These are phyloP conservation scores for Thielaviopsis punctulata DNA, from an alignment of 2,329 filamentous ascomycete species.

Conservation along the genomic window DNA sequence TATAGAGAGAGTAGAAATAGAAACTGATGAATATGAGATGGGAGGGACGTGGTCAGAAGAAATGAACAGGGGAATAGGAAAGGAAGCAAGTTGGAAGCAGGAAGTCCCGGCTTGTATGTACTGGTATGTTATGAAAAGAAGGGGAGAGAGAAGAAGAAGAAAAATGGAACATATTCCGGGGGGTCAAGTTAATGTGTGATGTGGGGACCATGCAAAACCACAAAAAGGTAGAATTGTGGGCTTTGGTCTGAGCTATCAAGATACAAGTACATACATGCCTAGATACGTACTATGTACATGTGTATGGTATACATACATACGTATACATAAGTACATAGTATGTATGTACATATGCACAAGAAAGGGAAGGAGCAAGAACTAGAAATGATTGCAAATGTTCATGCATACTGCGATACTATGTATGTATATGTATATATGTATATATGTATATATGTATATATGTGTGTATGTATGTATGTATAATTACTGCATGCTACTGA, in stretches of 20 bases:
- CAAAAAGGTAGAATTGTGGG: not conserved
- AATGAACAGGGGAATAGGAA: not conserved
- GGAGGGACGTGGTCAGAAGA: not conserved
- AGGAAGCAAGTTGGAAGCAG: not conserved
- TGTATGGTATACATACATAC: not conserved
- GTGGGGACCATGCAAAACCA: not conserved
- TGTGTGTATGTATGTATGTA: not conserved
- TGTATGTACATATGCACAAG: not conserved
- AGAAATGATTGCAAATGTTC: too few relatives aligned
- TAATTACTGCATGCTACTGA: too few relatives aligned
- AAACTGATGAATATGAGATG: not conserved
- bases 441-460: slow-evolving; percentile 1
- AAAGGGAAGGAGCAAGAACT: too few relatives aligned
- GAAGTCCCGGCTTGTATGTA: not conserved
- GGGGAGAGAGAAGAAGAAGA: not conserved
- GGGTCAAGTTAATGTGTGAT: not conserved
- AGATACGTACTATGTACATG: not conserved
- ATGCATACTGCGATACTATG: too few relatives aligned
- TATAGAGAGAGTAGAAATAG: not conserved
- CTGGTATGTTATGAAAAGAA: not conserved
- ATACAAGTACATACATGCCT: not conserved
- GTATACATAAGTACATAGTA: not conserved
- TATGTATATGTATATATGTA: not conserved
- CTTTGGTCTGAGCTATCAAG: not conserved
- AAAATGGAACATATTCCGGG: not conserved